A percentile compares a stretch with the other conserved stretches of the same genome.
phyloP scores from a whole-genome alignment of 306 rosid genomes.

The Acmispon strigosus region DNA sequence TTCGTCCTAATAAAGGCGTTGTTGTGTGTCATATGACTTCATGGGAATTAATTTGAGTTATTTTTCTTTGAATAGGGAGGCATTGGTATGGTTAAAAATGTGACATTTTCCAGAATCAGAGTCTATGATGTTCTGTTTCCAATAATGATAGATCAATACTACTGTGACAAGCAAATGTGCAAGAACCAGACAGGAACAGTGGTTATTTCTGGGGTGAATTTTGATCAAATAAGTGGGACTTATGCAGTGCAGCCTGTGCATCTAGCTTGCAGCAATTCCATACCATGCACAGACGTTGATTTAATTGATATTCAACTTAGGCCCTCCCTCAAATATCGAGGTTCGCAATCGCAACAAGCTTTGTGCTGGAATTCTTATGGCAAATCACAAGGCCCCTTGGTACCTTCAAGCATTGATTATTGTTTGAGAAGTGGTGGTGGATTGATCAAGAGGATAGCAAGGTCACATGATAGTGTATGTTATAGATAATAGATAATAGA shows the following conservation, averaged over 20 bases:
- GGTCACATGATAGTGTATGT: conserved; percentile 54
- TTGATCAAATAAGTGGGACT: conserved; percentile 52
- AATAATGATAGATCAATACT: conserved; percentile 74
- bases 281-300: conserved; percentile 77
- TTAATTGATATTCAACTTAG: conserved; percentile 59
- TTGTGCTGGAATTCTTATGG: conserved; percentile 75
- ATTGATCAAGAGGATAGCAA: conserved; percentile 44
- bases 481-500: conserved; percentile 1
- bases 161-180: conserved; percentile 75
- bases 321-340: conserved; percentile 30
- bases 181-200: conserved; percentile 68
- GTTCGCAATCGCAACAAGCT: conserved; percentile 38
- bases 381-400: conserved; percentile 52
- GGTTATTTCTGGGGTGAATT: conserved; percentile 54
- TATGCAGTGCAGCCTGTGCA: conserved; percentile 58
- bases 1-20: too few relatives aligned
- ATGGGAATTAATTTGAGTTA: neutral
- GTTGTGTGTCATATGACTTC: too few relatives aligned
- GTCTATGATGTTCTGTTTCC: conserved; percentile 66
- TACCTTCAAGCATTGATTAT: conserved; percentile 65
- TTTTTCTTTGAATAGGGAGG: conserved; percentile 57
- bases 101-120: conserved; percentile 71
- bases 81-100: conserved; percentile 77
- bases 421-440: conserved; percentile 68
- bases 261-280: conserved; percentile 68